phyloP scores from a whole-genome alignment of 805 yeast species.

The Candida tibetensis region DNA sequence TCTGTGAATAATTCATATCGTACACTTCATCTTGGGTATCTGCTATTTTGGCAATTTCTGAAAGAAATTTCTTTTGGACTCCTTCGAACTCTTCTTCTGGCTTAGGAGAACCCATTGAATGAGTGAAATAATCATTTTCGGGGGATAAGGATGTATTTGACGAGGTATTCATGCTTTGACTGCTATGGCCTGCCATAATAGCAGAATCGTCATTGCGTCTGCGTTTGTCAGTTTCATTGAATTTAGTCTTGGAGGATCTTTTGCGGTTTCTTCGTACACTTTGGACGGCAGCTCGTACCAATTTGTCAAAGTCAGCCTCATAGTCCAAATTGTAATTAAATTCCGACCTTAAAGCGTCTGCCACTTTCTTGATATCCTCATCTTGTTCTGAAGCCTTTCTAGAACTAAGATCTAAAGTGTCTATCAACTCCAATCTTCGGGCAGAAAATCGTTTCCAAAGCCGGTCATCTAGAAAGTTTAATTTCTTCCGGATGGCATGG shows the following conservation, averaged over 20 bases:
- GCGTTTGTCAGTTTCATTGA: conserved; percentile 9
- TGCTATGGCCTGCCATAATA: no score
- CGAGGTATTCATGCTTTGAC: background rate
- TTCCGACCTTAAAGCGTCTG: conserved; percentile 71
- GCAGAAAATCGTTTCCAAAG: conserved; percentile 92
- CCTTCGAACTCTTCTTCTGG: background rate
- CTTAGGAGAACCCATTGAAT: background rate
- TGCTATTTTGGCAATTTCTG: conserved; percentile 34
- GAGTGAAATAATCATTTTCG: background rate
- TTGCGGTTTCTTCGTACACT: conserved; percentile 86
- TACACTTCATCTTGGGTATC: conserved; percentile 33
- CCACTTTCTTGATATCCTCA: conserved; percentile 72
- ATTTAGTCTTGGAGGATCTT: conserved; percentile 44
- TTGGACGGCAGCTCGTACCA: conserved; percentile 92
- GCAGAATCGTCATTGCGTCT: background rate
- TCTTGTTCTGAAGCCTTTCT: conserved; percentile 94
- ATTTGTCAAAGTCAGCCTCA: conserved; percentile 75
- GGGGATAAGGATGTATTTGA: background rate
- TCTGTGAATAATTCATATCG: conserved; percentile 34
- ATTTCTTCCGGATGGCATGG: conserved; percentile 53
- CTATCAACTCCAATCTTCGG: conserved; percentile 84
- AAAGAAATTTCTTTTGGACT: conserved; percentile 19
- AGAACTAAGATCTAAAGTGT: conserved; percentile 58
- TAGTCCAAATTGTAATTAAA: conserved; percentile 63
- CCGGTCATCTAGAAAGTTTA: conserved; percentile 76